A percentile compares a stretch with the other conserved stretches of the same genome.
Evolutionary conservation across 2,329 filamentous ascomycete species (phyloP).

Genomic region (Aspergillus ochraceoroseus): DNA sequence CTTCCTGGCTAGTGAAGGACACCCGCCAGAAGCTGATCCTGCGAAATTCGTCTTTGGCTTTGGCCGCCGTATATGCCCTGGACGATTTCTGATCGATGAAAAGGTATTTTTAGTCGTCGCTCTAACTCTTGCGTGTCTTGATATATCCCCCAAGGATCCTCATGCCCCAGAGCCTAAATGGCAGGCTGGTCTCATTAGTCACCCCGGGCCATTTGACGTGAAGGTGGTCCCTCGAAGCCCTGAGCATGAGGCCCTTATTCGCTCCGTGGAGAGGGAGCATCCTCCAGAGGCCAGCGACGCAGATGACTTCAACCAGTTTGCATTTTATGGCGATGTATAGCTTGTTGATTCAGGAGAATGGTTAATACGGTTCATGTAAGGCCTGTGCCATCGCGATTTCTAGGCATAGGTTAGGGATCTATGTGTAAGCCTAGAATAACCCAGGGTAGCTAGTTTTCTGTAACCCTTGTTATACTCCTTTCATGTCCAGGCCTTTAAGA

Average conservation of each 20-base stretch:
- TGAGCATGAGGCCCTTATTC: background rate
- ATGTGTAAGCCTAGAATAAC: no score
- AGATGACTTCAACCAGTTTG: no score
- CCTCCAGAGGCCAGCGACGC: conserved; percentile 5
- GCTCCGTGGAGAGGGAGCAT: background rate
- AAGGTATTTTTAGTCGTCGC: conserved; percentile 6
- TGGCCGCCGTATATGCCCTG: conserved; percentile 10
- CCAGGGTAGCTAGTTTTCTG: no score
- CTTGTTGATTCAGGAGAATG: no score
- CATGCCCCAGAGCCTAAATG: no score
- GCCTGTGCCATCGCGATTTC: no score
- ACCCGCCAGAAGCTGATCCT: conserved; percentile 3
- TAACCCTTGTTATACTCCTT: no score
- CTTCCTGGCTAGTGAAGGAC: background rate
- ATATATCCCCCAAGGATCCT: conserved; percentile 5
- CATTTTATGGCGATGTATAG: no score
- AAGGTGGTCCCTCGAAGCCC: conserved; percentile 1
- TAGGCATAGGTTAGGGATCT: no score
- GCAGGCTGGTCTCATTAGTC: conserved; percentile 13
- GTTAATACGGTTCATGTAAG: no score
- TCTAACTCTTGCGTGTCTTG: background rate
- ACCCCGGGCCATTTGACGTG: conserved; percentile 8
- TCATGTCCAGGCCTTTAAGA: no score
- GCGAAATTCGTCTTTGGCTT: conserved; percentile 9
- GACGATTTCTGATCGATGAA: conserved; percentile 1